These are phyloP conservation scores for Cryptomeria japonica DNA, from an alignment of 75 land plant species.

Conservation along the genomic window DNA sequence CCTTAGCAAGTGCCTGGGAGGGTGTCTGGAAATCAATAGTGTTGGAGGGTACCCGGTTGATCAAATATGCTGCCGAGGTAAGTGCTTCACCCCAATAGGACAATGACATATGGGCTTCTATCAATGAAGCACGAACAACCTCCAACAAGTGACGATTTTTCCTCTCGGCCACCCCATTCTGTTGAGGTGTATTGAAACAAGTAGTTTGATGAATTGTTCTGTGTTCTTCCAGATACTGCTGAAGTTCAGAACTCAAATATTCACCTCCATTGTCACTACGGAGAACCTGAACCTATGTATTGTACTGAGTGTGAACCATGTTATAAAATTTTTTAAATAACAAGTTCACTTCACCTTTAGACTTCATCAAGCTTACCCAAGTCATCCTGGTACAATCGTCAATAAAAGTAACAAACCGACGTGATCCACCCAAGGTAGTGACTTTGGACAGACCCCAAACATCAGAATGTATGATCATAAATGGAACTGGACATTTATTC, in stretches of 20 bases:
- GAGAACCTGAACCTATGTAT: not conserved
- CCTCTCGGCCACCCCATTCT: slow-evolving; percentile 23
- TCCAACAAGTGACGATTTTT: slow-evolving; percentile 23
- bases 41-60: slow-evolving; percentile 20
- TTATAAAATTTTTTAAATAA: too few species aligned
- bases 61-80: slow-evolving; percentile 13
- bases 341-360: too few species aligned
- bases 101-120: slow-evolving; percentile 8
- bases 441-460: too few species aligned
- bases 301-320: too few species aligned
- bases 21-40: slow-evolving; percentile 18
- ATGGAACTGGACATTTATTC: too few species aligned
- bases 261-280: slow-evolving; percentile 30
- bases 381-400: too few species aligned
- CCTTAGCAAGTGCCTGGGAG: not conserved
- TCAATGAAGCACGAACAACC: slow-evolving; percentile 14
- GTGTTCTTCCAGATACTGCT: slow-evolving; percentile 8
- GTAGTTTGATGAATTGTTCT: slow-evolving; percentile 20
- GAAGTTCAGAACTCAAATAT: slow-evolving; percentile 1
- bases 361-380: too few species aligned
- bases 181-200: not conserved
- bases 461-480: too few species aligned
- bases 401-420: too few species aligned
- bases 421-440: too few species aligned
- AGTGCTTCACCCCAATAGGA: slow-evolving; percentile 23